Evolutionary conservation across 495 filamentous ascomycete genomes (phyloP).

Genomic region (Penicillium lagena): DNA sequence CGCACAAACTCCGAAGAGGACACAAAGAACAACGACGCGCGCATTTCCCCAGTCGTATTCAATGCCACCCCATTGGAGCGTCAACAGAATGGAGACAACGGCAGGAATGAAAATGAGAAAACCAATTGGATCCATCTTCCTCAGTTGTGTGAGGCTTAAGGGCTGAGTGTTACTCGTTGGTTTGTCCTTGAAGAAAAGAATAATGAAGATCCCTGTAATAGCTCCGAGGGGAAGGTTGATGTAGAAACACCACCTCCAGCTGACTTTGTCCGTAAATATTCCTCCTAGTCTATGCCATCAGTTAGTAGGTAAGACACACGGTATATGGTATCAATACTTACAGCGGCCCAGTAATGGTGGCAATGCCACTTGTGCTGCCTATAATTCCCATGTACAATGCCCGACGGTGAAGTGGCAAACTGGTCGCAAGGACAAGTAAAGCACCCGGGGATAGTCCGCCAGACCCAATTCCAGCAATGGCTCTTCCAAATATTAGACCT

Average conservation of each 20-base stretch:
- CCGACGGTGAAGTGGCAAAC: conserved; percentile 63
- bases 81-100: conserved; percentile 66
- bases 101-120: conserved; percentile 62
- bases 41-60: conserved; percentile 58
- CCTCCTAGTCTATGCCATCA: conserved; percentile 33
- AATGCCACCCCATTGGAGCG: conserved; percentile 79
- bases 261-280: conserved; percentile 53
- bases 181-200: conserved; percentile 54
- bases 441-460: conserved; percentile 80
- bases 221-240: conserved; percentile 65
- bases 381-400: conserved; percentile 73
- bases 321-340: conserved; percentile 6
- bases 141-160: conserved; percentile 35
- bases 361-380: conserved; percentile 72
- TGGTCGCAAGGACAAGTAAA: conserved; percentile 72
- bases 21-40: conserved; percentile 64
- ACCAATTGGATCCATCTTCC: conserved; percentile 62
- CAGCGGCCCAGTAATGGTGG: conserved; percentile 69
- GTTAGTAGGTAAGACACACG: not conserved
- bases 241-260: conserved; percentile 60
- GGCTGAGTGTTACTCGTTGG: conserved; percentile 27
- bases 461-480: conserved; percentile 73
- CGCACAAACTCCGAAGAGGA: conserved; percentile 59
- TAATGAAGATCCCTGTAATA: conserved; percentile 52
- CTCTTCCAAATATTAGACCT: conserved; percentile 75